Percentiles rank a stretch among this genome's conserved stretches.
Evolutionary conservation across 495 filamentous ascomycete species (phyloP).

Genomic region (Aspergillus kassunensis): DNA sequence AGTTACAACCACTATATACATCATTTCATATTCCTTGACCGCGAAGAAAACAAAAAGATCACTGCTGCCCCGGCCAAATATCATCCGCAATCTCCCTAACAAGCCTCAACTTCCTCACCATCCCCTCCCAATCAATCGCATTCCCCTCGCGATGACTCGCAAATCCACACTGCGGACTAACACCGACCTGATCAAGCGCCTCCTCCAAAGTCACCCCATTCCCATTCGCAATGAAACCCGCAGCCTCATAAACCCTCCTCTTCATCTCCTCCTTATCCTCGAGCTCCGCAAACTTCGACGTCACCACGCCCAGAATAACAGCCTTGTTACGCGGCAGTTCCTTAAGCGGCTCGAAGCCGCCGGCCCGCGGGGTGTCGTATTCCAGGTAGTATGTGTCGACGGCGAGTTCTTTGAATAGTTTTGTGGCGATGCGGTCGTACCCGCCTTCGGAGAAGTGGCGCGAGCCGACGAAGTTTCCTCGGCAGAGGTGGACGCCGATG

Average conservation of each 20-base stretch:
- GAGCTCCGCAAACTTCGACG: conserved; percentile 66
- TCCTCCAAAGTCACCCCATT: conserved; percentile 58
- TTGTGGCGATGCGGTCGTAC: conserved; percentile 75
- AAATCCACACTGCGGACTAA: conserved; percentile 80
- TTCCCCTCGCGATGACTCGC: conserved; percentile 69
- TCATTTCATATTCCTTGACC: neutral
- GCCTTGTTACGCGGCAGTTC: conserved; percentile 68
- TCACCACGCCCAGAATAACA: conserved; percentile 72
- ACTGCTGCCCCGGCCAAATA: conserved; percentile 65
- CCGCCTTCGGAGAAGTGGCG: conserved; percentile 78
- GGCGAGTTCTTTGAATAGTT: conserved; percentile 71
- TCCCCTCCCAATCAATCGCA: conserved; percentile 57
- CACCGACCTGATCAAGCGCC: conserved; percentile 62
- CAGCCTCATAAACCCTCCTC: conserved; percentile 60
- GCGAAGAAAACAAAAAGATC: neutral
- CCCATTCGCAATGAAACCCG: conserved; percentile 67
- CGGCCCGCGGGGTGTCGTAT: conserved; percentile 72
- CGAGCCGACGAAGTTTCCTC: conserved; percentile 74
- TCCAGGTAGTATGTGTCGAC: conserved; percentile 81
- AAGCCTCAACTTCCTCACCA: conserved; percentile 65
- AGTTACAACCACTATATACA: conserved; percentile 9
- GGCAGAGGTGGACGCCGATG: conserved; percentile 74
- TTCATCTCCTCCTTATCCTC: conserved; percentile 75
- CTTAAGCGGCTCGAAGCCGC: conserved; percentile 75
- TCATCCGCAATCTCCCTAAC: conserved; percentile 67